These are phyloP conservation scores for Pseudogymnoascus sp. DNA, from an alignment of 2,329 filamentous ascomycete genomes.

Conservation along the genomic window DNA sequence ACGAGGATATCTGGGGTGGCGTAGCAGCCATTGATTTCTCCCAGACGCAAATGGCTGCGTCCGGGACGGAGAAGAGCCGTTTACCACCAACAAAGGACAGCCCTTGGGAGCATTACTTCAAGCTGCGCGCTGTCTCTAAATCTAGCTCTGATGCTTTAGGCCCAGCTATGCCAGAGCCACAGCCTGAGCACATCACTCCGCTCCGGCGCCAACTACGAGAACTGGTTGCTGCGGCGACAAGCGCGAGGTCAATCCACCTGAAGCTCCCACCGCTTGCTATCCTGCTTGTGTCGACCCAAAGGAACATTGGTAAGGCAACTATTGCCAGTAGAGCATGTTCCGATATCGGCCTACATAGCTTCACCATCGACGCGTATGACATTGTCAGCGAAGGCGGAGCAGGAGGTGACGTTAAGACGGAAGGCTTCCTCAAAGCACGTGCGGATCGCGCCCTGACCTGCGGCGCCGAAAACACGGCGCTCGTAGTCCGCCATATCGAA, in stretches of 20 bases:
- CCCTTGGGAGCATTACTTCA: constrained; percentile 85
- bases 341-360: constrained; percentile 85
- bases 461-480: constrained; percentile 70
- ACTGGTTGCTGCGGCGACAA: constrained; percentile 80
- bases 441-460: constrained; percentile 85
- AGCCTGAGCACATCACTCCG: constrained; percentile 46
- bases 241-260: constrained; percentile 75
- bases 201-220: constrained; percentile 69
- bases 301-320: constrained; percentile 86
- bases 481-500: constrained; percentile 86
- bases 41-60: constrained; percentile 83
- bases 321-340: constrained; percentile 69
- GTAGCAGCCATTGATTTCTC: constrained; percentile 79
- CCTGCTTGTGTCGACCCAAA: constrained; percentile 81
- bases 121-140: constrained; percentile 59
- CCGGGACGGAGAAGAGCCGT: constrained; percentile 75
- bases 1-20: constrained; percentile 72
- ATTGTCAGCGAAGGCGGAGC: constrained; percentile 85
- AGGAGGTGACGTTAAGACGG: constrained; percentile 87
- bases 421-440: constrained; percentile 78
- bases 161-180: constrained; percentile 34
- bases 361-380: constrained; percentile 84
- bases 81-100: constrained; percentile 69
- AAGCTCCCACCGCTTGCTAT: constrained; percentile 84
- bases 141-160: constrained; percentile 34